Percentiles rank a stretch among this genome's conserved stretches.
Evolutionary conservation across 768 basidiomycete genomes (phyloP).

Genomic region (Cantharellus anzutake): DNA sequence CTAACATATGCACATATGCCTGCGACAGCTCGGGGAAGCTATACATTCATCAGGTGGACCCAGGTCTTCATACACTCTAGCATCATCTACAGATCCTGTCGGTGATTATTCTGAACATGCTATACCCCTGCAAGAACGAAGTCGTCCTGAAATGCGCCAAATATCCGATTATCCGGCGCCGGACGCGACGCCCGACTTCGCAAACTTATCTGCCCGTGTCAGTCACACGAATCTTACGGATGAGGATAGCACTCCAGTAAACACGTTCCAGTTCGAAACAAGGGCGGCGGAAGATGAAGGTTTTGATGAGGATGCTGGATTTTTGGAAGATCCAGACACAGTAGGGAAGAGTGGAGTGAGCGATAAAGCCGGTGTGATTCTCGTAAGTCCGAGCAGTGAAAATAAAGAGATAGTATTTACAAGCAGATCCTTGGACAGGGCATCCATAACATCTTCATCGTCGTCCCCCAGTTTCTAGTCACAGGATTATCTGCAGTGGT

Average conservation of each 20-base stretch:
- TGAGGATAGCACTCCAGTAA: background rate
- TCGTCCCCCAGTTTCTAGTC: conserved; percentile 85
- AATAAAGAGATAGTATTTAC: background rate
- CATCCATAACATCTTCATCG: conserved; percentile 88
- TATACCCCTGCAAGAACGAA: background rate
- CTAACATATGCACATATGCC: conserved; percentile 3
- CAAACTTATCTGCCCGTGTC: background rate
- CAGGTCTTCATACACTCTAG: background rate
- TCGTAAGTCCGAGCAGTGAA: conserved; percentile 29
- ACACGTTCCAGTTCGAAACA: background rate
- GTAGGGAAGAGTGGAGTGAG: conserved; percentile 26
- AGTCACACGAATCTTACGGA: background rate
- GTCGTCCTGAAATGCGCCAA: background rate
- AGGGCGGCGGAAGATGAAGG: background rate
- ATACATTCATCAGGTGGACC: conserved; percentile 20
- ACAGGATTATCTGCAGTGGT: conserved; percentile 71
- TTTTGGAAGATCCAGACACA: background rate
- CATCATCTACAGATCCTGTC: background rate
- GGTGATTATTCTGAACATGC: background rate
- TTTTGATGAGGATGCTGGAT: background rate
- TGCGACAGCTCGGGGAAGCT: conserved; percentile 55
- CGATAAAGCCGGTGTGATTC: conserved; percentile 73
- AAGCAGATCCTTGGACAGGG: conserved; percentile 30
- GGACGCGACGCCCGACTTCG: background rate
- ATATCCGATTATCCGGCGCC: background rate